Evolutionary conservation across 140 eudicot species (phyloP).

Genomic region (Oenanthe javanica): DNA sequence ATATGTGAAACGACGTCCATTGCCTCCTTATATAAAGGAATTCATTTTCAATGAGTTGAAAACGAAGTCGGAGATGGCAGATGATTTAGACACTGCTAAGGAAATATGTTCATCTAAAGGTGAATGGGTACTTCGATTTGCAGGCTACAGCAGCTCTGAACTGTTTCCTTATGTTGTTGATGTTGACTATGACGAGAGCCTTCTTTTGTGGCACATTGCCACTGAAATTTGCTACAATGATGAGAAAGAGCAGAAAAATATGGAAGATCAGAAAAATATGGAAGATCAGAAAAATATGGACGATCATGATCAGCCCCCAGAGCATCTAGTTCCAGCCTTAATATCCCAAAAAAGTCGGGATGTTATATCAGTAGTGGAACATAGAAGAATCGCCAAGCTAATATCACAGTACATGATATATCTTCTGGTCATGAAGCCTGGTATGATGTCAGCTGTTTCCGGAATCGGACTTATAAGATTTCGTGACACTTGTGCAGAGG

Average conservation of each 20-base stretch:
- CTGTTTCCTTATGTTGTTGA: constrained; percentile 11
- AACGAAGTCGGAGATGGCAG: constrained; percentile 39
- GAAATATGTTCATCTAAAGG: constrained; percentile 42
- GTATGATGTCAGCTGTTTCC: constrained; percentile 47
- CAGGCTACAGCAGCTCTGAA: constrained; percentile 14
- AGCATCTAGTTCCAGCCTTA: background rate
- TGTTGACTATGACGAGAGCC: constrained; percentile 44
- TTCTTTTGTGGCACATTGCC: constrained; percentile 55
- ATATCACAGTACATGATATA: constrained; percentile 63
- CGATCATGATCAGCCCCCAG: background rate
- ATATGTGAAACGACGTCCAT: constrained; percentile 11
- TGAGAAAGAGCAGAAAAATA: background rate
- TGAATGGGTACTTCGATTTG: constrained; percentile 38
- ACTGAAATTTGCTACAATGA: constrained; percentile 46
- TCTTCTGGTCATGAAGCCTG: constrained; percentile 51
- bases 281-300: background rate
- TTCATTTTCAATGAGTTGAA: constrained; percentile 42
- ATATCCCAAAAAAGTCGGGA: too few relatives aligned
- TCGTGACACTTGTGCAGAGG: constrained; percentile 52
- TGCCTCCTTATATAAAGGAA: constrained; percentile 18
- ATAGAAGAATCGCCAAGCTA: constrained; percentile 24
- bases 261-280: too few relatives aligned
- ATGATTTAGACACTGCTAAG: constrained; percentile 47
- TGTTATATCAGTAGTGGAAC: too few relatives aligned
- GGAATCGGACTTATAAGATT: constrained; percentile 53